Evolutionary conservation across 768 basidiomycete genomes (phyloP), one percentile per base, ranked within the genome.

Genomic region (Dioszegia hungarica): DNA sequence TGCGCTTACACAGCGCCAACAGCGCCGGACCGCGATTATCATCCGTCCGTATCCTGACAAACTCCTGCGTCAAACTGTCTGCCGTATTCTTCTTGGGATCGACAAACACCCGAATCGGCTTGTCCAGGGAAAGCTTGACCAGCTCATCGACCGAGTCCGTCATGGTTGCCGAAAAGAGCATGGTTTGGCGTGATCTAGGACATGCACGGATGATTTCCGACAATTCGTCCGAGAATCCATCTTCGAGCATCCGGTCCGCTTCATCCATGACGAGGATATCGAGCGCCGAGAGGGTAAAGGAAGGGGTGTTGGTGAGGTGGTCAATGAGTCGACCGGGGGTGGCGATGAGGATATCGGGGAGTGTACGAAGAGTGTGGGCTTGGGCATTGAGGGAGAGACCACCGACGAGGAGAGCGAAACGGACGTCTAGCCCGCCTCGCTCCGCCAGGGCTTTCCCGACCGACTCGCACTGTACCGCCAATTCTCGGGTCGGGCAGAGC

Each of bases 131-230:
- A 82, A 98, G 87, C 69, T 85, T 86, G 56, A 98, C 88, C 45
- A 99, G 82, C 70, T 92, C 87, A 66, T 95, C 90, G 9, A 98
- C 88, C 1, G 88, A 87, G 75, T 99, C 95, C 3, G 93, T 97
- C 88, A 98, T 98, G 0, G 95, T 99, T 2, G 95, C 95, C 0
- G 92, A 95, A 78, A 99, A 99, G 34, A 99, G 81, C 91, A 99
- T 94, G 3, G 95, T 98, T 74, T 98, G 95, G 34, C 95, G 84
- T 14, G 71, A 73, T 52, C 75, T 59, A 1, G 92, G 92, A 72
- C 92, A 95, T 17, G 88, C 83, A 67, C 86, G 86, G 77, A 98
- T 85, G 66, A 99, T 95, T 77, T 99, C 95, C 17, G 84, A 79
- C 31, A 99, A 80, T 75, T 98, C 95, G 74, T 93, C 95, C 6